Conservation (phyloP, 2,329 filamentous ascomycete genomes). For the Zelopaecilomyces penicillatus region DNA sequence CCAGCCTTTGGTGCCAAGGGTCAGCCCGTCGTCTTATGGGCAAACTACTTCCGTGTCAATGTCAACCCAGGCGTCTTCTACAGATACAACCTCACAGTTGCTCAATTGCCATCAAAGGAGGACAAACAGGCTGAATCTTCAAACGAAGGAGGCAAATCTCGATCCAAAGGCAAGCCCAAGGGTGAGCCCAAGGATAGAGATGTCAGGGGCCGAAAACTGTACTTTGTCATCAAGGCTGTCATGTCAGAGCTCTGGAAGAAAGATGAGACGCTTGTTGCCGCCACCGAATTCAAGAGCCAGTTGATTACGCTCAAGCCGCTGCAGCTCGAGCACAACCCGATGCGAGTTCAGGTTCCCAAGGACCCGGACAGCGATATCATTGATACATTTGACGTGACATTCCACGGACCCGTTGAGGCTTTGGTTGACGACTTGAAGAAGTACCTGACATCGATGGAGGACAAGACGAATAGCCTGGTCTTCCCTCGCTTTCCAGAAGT, state of each 20-base stretch:
- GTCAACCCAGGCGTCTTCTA: slow-evolving; percentile 29
- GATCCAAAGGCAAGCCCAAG: slow-evolving; percentile 7
- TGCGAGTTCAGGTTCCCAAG: slow-evolving; percentile 26
- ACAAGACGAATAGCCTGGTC: slow-evolving; percentile 23
- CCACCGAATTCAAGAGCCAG: slow-evolving; percentile 44
- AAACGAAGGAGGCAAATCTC: slow-evolving; percentile 6
- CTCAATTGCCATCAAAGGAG: slow-evolving; percentile 10
- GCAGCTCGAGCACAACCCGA: slow-evolving; percentile 21
- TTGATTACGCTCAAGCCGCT: slow-evolving; percentile 34
- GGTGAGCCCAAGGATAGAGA: slow-evolving; percentile 15
- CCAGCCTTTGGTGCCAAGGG: slow-evolving; percentile 43
- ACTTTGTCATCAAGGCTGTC: slow-evolving; percentile 31
- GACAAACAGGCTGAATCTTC: background rate
- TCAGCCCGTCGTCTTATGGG: slow-evolving; percentile 36
- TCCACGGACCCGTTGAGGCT: slow-evolving; percentile 32
- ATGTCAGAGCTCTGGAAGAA: slow-evolving; percentile 26
- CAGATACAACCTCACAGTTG: slow-evolving; percentile 38
- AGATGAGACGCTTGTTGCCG: slow-evolving; percentile 24
- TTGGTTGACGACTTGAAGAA: slow-evolving; percentile 32
- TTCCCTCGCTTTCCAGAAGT: slow-evolving; percentile 42
- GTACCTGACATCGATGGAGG: slow-evolving; percentile 36
- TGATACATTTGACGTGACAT: slow-evolving; percentile 32
- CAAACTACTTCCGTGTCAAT: slow-evolving; percentile 45
- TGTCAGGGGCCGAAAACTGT: slow-evolving; percentile 36
- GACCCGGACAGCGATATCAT: slow-evolving; percentile 21